Evolutionary conservation across 176 grass and related monocot genomes (phyloP).

Genomic region (Carex kokanica): DNA sequence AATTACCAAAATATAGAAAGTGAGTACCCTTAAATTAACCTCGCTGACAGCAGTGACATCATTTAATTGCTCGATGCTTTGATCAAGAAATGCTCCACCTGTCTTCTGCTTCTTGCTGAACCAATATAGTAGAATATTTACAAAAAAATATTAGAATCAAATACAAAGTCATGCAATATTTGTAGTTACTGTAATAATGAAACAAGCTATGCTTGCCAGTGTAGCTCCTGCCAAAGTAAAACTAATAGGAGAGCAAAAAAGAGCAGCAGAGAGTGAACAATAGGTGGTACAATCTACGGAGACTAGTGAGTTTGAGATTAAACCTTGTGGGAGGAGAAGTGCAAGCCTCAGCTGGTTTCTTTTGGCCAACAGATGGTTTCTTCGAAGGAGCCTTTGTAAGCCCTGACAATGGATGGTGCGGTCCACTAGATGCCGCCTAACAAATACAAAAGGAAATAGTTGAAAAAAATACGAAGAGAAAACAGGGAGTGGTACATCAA

Average conservation of each 20-base stretch:
- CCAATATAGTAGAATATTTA: conserved; percentile 23
- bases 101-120: conserved; percentile 90
- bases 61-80: conserved; percentile 98
- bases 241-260: background rate
- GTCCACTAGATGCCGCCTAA: conserved; percentile 57
- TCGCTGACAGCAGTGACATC: conserved; percentile 97
- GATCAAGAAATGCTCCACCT: conserved; percentile 74
- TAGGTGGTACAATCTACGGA: conserved; percentile 10
- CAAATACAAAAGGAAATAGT: background rate
- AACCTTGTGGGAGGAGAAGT: conserved; percentile 69
- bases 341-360: conserved; percentile 67
- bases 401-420: conserved; percentile 29
- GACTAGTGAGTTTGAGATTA: conserved; percentile 22
- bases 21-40: conserved; percentile 88
- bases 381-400: conserved; percentile 58
- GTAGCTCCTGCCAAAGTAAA: conserved; percentile 14
- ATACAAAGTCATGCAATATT: background rate
- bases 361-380: conserved; percentile 86
- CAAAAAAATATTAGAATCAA: background rate
- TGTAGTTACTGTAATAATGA: background rate
- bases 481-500: background rate
- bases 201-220: background rate
- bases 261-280: conserved; percentile 6
- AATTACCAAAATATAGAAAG: conserved; percentile 21
- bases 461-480: background rate